Base-by-base conservation (phyloP, 2,329 filamentous ascomycete genomes). In the Talaromyces atroroseus region DNA sequence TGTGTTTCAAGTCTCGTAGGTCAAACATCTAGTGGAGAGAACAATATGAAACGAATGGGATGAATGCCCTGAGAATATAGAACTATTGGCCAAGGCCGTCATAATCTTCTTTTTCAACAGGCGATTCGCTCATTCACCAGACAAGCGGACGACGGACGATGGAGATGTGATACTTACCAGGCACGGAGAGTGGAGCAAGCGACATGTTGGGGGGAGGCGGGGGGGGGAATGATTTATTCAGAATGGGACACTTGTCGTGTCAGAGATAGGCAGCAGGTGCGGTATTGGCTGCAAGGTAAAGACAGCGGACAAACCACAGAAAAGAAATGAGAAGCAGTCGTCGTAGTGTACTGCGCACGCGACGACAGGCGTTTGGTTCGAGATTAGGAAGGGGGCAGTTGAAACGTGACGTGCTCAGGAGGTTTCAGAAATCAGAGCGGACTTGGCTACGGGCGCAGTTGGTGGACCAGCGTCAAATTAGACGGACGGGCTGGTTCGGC, bases 181-280 rank as follows among this genome's bases (percentile, higher is more conserved):
- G 63, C 61, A 58, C 61, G n/a, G 61, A 62, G 46, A 63, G 55
- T 16, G 64, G 61, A 51, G 63, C 64, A 54, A 64, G 61, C 50
- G 63, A 62, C 64, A 66, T 66, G 52, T 29, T 56, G 56, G 58
- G 52, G 32, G 51, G n/a, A 45, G 47, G 36, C 36, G 50, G n/a
- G n/a, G n/a, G n/a, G n/a, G n/a, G n/a, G n/a, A n/a, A n/a, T n/a
- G 57, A 52, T 26, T 49, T 54, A 53, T 20, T 56, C 49, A 49
- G 16, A 36, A 51, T 49, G 52, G 32, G 51, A 44, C 53, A 48
- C 49, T 48, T 21, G 26, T 49, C 23, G 55, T 57, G 42, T 53
- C 45, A 57, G 49, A 34, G 32, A 47, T 24, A 57, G 53, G 47
- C 42, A 16, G 40, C 46, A 52, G 50, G 32, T 23, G 52, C 18